phyloP scores from a whole-genome alignment of 1,284 basidiomycete genomes.

The Trichosporon inkin region DNA sequence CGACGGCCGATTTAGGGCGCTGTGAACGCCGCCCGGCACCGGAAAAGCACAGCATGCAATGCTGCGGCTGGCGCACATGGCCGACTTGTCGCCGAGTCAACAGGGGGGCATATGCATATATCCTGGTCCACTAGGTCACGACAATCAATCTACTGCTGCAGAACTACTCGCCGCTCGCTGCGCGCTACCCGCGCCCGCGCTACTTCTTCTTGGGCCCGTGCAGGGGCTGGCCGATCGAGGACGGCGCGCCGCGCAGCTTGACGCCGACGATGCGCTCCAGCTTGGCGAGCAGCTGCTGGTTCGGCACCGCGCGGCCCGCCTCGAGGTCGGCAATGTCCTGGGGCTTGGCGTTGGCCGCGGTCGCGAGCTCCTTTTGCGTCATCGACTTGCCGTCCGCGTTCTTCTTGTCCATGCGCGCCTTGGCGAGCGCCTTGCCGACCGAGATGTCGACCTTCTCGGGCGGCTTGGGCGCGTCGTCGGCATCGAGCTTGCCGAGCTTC shows the following conservation, averaged over 20 bases:
- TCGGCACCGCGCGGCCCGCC: constrained; percentile 81
- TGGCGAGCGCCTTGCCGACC: constrained; percentile 69
- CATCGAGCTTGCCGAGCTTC: constrained; percentile 85
- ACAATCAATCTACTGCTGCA: neutral
- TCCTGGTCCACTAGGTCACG: neutral
- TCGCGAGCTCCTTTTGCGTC: constrained; percentile 90
- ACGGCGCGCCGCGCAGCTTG: constrained; percentile 74
- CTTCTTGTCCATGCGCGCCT: constrained; percentile 63
- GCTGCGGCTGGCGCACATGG: neutral
- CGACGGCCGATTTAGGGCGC: neutral
- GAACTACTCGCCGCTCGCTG: neutral
- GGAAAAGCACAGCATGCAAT: neutral
- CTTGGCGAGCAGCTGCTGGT: constrained; percentile 83
- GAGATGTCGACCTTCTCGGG: constrained; percentile 68
- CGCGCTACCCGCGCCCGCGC: neutral
- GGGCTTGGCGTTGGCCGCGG: constrained; percentile 53
- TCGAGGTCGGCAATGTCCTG: constrained; percentile 68
- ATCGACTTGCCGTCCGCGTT: constrained; percentile 51
- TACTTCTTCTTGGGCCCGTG: constrained; percentile 47
- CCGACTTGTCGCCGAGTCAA: neutral
- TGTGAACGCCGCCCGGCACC: too few relatives aligned
- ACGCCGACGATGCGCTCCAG: constrained; percentile 85
- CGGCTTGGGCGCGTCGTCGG: constrained; percentile 93
- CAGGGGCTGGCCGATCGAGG: constrained; percentile 48
- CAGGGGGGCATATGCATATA: constrained; percentile 2